Base-by-base conservation (phyloP, 805 yeast species). In the Metahyphopichia silvanorum region DNA sequence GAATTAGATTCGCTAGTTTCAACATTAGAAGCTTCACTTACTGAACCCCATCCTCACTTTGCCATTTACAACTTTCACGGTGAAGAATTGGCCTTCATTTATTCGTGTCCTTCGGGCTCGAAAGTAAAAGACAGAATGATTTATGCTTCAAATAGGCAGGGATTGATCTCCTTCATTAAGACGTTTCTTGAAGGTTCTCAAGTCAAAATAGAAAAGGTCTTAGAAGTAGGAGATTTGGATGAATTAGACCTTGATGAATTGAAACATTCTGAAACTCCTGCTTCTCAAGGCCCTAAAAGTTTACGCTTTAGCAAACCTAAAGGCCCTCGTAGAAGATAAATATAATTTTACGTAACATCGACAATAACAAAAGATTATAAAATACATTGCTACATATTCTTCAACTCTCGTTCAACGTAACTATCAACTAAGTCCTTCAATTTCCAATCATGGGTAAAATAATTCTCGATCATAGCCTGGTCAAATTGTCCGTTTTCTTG, bases 41-140 rank as follows among this genome's bases (percentile, higher is more conserved):
- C 59, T 1, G 19, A 41, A 2, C 10, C 69, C 50, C 39, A 87
- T 79, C 58, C 86, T 61, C 49, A 48, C 22, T 88, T 78, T 53
- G 75, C 76, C 19, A 42, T 85, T 16, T 73, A 72, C 51, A 70
- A 64, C 30, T 64, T 64, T 39, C 59, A 60, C 2, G 44, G 43
- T 6, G 59, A 53, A 2, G 56, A 66, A 27, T 46, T 49, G 23
- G 76, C 75, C 21, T 88, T 91, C 55, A 76, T 89, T 20, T 86
- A 86, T 53, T 72, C 91, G 6, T 89, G 96, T 57, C 98, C 98
- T 3, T 78, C 94, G 0, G 88, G 89, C 1, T 82, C 96, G 26
- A 81, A 79, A 58, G 93, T 93, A 25, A 84, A 82, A 56, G 93
- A 88, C 32, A 74, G 98, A 47, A 91, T 91, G 97, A 56, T 88